Conservation (phyloP, 305 asterid genomes). For the Rubia tinctorum region DNA sequence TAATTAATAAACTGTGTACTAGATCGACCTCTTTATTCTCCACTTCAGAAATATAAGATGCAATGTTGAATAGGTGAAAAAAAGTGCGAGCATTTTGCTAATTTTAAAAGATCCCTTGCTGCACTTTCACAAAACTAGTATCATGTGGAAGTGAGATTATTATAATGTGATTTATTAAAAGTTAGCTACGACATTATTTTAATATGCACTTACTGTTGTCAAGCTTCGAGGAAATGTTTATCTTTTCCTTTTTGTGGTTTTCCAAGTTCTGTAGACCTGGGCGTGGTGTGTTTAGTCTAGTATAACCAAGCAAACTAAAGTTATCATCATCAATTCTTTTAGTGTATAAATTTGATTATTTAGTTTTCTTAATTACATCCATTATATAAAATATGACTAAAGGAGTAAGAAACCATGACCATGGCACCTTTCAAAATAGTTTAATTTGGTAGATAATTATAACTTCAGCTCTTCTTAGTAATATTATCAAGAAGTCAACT, state of each 20-base stretch:
- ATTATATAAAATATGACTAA: no score
- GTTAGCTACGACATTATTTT: neutral
- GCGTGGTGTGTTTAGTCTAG: no score
- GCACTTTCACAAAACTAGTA: slow-evolving; percentile 1
- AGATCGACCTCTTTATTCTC: slow-evolving; percentile 14
- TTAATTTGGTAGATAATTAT: no score
- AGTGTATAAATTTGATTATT: no score
- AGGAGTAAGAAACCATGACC: no score
- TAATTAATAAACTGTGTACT: neutral
- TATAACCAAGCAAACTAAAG: no score
- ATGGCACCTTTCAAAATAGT: no score
- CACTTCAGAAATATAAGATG: slow-evolving; percentile 14
- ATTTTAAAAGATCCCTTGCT: slow-evolving; percentile 10
- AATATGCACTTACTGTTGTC: neutral
- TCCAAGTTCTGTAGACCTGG: neutral
- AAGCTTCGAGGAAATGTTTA: neutral
- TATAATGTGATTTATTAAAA: slow-evolving; percentile 17
- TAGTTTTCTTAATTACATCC: no score
- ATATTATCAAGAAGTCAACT: no score
- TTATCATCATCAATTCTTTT: no score
- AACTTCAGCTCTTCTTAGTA: no score
- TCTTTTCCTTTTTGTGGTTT: neutral
- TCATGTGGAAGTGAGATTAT: neutral
- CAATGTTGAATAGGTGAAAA: slow-evolving; percentile 4
- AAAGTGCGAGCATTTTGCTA: slow-evolving; percentile 12